Conservation (phyloP, 257 asterid genomes). For the Mentha longifolia region DNA sequence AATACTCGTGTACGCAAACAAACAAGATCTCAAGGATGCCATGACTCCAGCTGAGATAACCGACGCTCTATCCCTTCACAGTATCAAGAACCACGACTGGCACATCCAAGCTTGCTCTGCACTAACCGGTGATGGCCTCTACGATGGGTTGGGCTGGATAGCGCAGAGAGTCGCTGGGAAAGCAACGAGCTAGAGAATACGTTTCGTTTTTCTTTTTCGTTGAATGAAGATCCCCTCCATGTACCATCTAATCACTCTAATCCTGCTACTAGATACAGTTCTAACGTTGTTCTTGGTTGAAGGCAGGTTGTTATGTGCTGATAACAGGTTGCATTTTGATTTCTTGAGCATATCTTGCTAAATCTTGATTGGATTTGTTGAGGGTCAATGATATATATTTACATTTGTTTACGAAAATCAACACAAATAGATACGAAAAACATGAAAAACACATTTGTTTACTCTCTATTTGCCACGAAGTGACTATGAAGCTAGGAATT, state of each 20-base stretch:
- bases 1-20: slow-evolving; percentile 88
- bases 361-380: not conserved
- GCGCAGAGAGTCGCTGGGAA: slow-evolving; percentile 89
- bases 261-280: slow-evolving; percentile 22
- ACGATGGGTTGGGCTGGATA: slow-evolving; percentile 97
- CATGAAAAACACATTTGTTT: too few species aligned
- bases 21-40: slow-evolving; percentile 97
- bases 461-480: too few species aligned
- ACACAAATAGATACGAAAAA: too few species aligned
- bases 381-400: not conserved
- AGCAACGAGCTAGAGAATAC: slow-evolving; percentile 59
- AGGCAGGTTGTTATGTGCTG: slow-evolving; percentile 17
- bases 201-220: not conserved
- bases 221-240: slow-evolving; percentile 14
- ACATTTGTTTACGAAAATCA: too few species aligned
- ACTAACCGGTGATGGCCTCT: slow-evolving; percentile 91
- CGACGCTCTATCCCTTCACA: slow-evolving; percentile 91
- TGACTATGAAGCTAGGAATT: too few species aligned
- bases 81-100: slow-evolving; percentile 98
- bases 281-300: slow-evolving; percentile 19
- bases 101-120: slow-evolving; percentile 98
- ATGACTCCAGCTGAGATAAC: slow-evolving; percentile 98
- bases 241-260: slow-evolving; percentile 25
- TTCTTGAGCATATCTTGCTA: slow-evolving; percentile 15
- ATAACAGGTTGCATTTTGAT: slow-evolving; percentile 12